phyloP scores from a whole-genome alignment of 192 early-diverging fungal genomes.

The Backusella mclennaniae region DNA sequence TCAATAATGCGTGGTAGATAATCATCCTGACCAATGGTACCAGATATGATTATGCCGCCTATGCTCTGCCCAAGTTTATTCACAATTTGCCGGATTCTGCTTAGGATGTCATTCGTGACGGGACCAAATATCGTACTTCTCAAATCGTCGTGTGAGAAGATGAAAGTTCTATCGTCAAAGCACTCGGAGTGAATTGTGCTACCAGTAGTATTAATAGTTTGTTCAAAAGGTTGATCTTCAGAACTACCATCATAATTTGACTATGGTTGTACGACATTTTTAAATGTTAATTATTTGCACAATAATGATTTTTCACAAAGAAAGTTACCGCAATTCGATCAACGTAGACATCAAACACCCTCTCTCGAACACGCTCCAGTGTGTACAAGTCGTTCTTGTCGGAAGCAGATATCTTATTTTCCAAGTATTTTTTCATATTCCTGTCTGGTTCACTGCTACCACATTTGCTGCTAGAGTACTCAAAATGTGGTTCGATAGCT shows the following conservation, averaged over 20 bases:
- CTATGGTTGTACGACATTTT: background rate
- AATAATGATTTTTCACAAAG: background rate
- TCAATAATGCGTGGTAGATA: background rate
- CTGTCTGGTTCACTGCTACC: background rate
- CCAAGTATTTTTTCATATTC: background rate
- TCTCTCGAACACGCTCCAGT: background rate
- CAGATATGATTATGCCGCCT: background rate
- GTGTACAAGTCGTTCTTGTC: background rate
- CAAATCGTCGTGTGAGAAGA: background rate
- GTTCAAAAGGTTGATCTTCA: background rate
- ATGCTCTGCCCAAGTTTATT: background rate
- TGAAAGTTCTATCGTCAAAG: background rate
- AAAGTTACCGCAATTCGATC: background rate
- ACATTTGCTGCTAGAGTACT: background rate
- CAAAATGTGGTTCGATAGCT: background rate
- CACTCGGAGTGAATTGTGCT: background rate
- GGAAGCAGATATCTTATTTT: background rate
- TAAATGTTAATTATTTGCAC: background rate
- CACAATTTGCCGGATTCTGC: background rate
- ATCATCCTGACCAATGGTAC: background rate
- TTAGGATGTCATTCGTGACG: background rate
- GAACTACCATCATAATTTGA: background rate
- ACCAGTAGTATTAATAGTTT: background rate
- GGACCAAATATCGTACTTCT: background rate
- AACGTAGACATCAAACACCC: background rate